Evolutionary conservation across 345 rosid species (phyloP).

Genomic region (Citrus cavaleriei): DNA sequence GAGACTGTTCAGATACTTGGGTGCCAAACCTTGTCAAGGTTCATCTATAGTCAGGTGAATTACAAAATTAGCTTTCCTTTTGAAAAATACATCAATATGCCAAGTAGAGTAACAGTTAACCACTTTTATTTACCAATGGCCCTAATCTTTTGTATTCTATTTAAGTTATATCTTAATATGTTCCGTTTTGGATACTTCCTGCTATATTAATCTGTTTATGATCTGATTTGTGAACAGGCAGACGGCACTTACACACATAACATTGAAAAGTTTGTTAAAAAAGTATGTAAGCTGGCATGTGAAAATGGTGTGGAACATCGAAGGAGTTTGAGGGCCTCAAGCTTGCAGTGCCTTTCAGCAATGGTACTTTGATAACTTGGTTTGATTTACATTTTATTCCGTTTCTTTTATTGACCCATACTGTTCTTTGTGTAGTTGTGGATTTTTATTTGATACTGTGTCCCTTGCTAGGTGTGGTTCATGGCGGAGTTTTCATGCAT

Average conservation of each 20-base stretch:
- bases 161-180: not conserved
- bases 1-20: constrained; percentile 65
- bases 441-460: constrained; percentile 1
- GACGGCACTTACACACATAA: constrained; percentile 77
- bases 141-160: not conserved
- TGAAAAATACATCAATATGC: not conserved
- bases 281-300: constrained; percentile 65
- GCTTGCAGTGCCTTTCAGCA: constrained; percentile 91
- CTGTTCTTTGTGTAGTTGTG: not conserved
- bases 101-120: not conserved
- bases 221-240: constrained; percentile 42
- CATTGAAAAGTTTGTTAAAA: constrained; percentile 66
- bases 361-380: constrained; percentile 47
- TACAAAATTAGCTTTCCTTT: not conserved
- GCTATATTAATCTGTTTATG: not conserved
- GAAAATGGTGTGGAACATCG: constrained; percentile 50
- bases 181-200: not conserved
- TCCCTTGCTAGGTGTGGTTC: constrained; percentile 78
- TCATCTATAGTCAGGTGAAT: constrained; percentile 80
- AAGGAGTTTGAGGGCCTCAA: constrained; percentile 60
- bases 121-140: not conserved
- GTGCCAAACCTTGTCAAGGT: constrained; percentile 79
- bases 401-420: not conserved
- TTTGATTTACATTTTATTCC: not conserved
- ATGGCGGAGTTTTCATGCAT: constrained; percentile 73